Conservation (phyloP, 306 rosid species). For the Rosa rugosa region DNA sequence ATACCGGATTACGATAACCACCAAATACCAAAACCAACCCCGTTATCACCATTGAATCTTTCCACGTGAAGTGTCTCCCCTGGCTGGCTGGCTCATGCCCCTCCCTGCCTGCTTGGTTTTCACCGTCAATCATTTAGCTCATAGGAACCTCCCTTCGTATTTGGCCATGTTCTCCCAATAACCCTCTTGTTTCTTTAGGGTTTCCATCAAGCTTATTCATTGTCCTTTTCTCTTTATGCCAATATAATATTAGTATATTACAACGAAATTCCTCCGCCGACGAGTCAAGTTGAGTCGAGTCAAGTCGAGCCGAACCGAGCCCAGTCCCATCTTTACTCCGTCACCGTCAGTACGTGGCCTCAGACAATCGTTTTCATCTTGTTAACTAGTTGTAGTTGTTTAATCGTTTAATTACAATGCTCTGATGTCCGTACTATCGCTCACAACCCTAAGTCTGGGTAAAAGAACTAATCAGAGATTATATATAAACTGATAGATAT, state of each 20-base stretch:
- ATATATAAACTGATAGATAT: neutral
- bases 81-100: neutral
- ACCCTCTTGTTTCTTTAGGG: neutral
- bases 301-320: neutral
- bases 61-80: conserved; percentile 64
- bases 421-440: neutral
- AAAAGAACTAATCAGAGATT: neutral
- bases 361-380: neutral
- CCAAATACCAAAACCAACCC: conserved; percentile 49
- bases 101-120: conserved; percentile 47
- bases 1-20: conserved; percentile 52
- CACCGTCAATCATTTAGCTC: conserved; percentile 52
- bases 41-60: conserved; percentile 61
- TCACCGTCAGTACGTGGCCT: neutral
- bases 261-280: neutral
- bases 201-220: neutral
- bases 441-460: neutral
- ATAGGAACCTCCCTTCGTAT: neutral
- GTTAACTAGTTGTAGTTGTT: neutral
- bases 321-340: neutral
- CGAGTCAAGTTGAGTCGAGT: neutral
- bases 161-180: neutral
- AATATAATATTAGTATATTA: neutral
- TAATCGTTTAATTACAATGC: neutral
- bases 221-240: neutral